Evolutionary conservation across 352 stramenopile species (phyloP).

Genomic region (Pythium aphanidermatum): DNA sequence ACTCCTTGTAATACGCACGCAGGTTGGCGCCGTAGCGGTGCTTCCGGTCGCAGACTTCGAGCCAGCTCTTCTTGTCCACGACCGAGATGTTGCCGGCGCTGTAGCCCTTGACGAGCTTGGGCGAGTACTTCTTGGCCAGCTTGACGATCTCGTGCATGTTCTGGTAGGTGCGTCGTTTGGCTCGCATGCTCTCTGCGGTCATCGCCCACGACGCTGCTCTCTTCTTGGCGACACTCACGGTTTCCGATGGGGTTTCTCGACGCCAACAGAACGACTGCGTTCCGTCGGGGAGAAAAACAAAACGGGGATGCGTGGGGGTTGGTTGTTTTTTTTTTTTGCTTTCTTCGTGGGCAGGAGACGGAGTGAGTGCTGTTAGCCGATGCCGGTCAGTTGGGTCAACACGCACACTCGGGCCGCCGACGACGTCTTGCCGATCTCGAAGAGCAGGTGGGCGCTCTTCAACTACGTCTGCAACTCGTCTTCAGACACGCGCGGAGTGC

Average conservation of each 20-base stretch:
- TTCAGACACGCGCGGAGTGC: too few relatives aligned
- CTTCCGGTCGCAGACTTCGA: constrained; percentile 86
- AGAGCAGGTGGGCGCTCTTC: too few relatives aligned
- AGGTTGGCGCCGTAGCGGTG: constrained; percentile 93
- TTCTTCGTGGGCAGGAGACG: too few relatives aligned
- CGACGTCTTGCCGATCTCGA: constrained; percentile 47
- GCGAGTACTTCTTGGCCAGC: constrained; percentile 85
- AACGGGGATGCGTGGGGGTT: too few relatives aligned
- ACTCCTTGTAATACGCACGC: constrained; percentile 96
- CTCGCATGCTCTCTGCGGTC: constrained; percentile 66
- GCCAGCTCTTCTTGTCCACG: constrained; percentile 88
- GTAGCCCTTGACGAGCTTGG: constrained; percentile 85
- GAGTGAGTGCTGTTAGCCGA: constrained; percentile 51
- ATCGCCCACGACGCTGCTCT: constrained; percentile 30
- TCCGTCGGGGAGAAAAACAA: not conserved
- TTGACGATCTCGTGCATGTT: constrained; percentile 89
- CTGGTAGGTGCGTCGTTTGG: constrained; percentile 74
- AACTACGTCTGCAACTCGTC: too few relatives aligned
- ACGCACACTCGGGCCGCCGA: constrained; percentile 23
- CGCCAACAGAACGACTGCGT: not conserved
- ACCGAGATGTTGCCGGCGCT: constrained; percentile 87
- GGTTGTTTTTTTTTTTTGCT: too few relatives aligned
- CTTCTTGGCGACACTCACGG: constrained; percentile 18
- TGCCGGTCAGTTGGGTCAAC: constrained; percentile 35
- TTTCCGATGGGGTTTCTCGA: constrained; percentile 2